Evolutionary conservation across 768 basidiomycete species (phyloP), one percentile per base, ranked within the genome.

Genomic region (Dioszegia hungarica): DNA sequence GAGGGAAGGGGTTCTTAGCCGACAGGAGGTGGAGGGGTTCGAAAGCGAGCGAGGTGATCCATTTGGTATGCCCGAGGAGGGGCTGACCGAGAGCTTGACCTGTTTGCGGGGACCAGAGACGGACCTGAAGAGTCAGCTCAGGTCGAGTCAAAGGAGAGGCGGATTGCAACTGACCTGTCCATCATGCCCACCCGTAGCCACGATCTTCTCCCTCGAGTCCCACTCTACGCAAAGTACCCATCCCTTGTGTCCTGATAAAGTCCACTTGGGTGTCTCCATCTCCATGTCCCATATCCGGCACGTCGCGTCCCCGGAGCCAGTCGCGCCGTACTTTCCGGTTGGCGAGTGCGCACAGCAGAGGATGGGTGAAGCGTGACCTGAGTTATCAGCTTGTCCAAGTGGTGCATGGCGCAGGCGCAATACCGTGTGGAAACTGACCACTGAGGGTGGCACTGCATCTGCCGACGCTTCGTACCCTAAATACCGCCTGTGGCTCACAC

Each of bases 181-280:
- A 75, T 99, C 93, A 70, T 97, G 87, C 0, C 92, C 92, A 1
- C 95, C 95, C 3, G 89, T 91, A 0, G 93, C 94, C 14, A 98
- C 78, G 66, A 85, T 86, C 40, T 91, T 79, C 71, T 97, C 93
- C 80, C 89, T 82, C 0, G 89, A 88, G 67, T 97, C 92, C 93
- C 94, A 99, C 70, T 97, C 95, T 4, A 92, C 89, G 65, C 91
- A 97, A 1, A 98, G 81, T 1, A 99, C 91, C 94, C 93, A 97
- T 0, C 92, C 93, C 63, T 85, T 85, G 70, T 99, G 95, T 0
- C 95, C 95, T 0, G 82, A 77, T 17, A 98, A 81, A 14, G 85
- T 86, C 71, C 89, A 87, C 37, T 88, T 89, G 1, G 95, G 94
- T 5, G 85, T 87, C 75, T 98, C 95, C 0, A 89, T 94, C 68